Conservation (phyloP, 768 basidiomycete species). For the Russula sp. region DNA sequence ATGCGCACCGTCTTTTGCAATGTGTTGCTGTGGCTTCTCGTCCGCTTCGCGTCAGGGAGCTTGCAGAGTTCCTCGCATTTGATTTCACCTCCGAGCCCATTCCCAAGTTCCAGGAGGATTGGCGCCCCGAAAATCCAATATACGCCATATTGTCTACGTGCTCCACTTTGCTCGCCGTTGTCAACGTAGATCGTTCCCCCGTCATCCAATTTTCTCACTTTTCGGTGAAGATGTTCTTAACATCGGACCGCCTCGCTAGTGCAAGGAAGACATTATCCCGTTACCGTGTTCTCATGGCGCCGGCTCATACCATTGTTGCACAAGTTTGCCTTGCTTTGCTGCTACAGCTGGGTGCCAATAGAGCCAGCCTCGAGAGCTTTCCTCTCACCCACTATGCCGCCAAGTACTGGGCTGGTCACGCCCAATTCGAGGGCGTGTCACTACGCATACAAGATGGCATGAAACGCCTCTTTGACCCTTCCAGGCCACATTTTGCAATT, state of each 20-base stretch:
- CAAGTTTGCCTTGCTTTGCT: too few species aligned
- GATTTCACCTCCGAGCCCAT: too few species aligned
- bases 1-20: constrained; percentile 1
- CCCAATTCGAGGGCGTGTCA: too few species aligned
- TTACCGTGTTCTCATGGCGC: not conserved
- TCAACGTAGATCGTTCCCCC: not conserved
- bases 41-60: constrained; percentile 1
- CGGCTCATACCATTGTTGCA: too few species aligned
- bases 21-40: not conserved
- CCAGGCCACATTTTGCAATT: too few species aligned
- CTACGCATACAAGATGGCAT: too few species aligned
- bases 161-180: not conserved
- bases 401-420: too few species aligned
- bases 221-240: not conserved
- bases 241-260: not conserved
- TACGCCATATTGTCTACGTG: not conserved
- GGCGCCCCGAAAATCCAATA: not conserved
- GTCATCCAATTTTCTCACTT: not conserved
- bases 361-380: too few species aligned
- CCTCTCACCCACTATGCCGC: too few species aligned
- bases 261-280: not conserved
- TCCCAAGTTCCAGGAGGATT: not conserved
- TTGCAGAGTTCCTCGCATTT: too few species aligned
- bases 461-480: too few species aligned
- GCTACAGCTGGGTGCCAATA: too few species aligned